A percentile compares a stretch with the other conserved stretches of the same genome.
These are phyloP conservation scores for Alternaria sp. DNA, from an alignment of 2,329 filamentous ascomycete species.

Conservation along the genomic window DNA sequence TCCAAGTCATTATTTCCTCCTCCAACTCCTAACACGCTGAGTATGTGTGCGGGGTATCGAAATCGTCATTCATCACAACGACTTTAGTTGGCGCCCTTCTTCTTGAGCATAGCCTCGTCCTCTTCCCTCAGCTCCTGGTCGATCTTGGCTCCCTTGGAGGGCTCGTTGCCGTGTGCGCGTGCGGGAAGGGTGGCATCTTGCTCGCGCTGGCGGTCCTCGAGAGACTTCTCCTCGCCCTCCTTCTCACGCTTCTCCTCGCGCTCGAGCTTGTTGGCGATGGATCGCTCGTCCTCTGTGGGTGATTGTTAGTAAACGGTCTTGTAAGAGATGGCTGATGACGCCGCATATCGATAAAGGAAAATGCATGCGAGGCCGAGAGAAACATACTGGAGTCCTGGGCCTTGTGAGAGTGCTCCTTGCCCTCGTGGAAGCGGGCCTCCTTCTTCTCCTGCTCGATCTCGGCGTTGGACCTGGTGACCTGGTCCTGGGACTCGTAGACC, in stretches of 20 bases:
- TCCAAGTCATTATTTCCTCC: slow-evolving; percentile 12
- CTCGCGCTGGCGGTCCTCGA: slow-evolving; percentile 54
- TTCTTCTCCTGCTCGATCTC: slow-evolving; percentile 60
- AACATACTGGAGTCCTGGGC: slow-evolving; percentile 73
- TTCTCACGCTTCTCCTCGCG: slow-evolving; percentile 64
- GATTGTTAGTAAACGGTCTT: slow-evolving; percentile 33
- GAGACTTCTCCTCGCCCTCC: slow-evolving; percentile 40
- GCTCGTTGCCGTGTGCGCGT: slow-evolving; percentile 73
- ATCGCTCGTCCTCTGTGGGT: slow-evolving; percentile 67
- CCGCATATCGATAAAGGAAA: not conserved
- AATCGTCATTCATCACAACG: slow-evolving; percentile 1
- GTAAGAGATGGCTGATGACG: not conserved
- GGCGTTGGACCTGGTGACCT: slow-evolving; percentile 67
- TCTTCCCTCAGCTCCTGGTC: slow-evolving; percentile 72
- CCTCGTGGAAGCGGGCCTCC: slow-evolving; percentile 72
- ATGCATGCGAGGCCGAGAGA: not conserved
- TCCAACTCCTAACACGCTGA: slow-evolving; percentile 13
- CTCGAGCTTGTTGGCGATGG: slow-evolving; percentile 74
- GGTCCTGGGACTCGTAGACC: slow-evolving; percentile 79
- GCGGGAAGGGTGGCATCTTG: slow-evolving; percentile 67
- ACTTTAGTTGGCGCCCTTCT: slow-evolving; percentile 59
- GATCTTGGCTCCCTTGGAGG: slow-evolving; percentile 73
- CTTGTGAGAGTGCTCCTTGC: slow-evolving; percentile 71
- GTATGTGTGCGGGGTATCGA: slow-evolving; percentile 15
- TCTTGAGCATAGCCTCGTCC: slow-evolving; percentile 68